These are phyloP conservation scores for Aethionema arabicum DNA, from an alignment of 345 rosid genomes.

Conservation along the genomic window DNA sequence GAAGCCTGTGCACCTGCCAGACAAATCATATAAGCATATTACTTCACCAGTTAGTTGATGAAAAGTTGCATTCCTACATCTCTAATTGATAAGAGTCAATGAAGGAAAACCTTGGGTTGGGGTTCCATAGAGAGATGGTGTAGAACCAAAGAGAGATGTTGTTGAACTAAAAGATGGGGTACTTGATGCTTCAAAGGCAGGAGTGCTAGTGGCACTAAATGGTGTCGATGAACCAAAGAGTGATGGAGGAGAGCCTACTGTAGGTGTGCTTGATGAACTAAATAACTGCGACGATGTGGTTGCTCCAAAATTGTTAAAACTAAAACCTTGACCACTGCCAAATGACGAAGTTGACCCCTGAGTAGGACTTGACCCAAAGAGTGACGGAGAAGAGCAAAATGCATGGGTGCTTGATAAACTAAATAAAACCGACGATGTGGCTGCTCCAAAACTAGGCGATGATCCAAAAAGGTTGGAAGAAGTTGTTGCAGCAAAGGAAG, in stretches of 20 bases:
- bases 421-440: constrained; percentile 44
- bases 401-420: constrained; percentile 49
- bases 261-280: constrained; percentile 49
- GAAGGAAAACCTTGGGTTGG: too few relatives aligned
- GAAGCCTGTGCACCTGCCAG: constrained; percentile 63
- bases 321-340: constrained; percentile 29
- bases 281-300: constrained; percentile 46
- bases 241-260: constrained; percentile 45
- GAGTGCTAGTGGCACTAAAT: too few relatives aligned
- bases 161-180: too few relatives aligned
- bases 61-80: background rate
- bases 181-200: too few relatives aligned
- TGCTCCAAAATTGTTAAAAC: constrained; percentile 49
- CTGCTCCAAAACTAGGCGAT: constrained; percentile 39
- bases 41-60: background rate
- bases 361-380: constrained; percentile 46
- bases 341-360: constrained; percentile 48
- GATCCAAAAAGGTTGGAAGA: constrained; percentile 43
- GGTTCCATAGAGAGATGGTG: too few relatives aligned
- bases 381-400: constrained; percentile 63
- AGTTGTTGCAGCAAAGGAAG: constrained; percentile 40
- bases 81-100: too few relatives aligned
- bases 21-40: constrained; percentile 26
- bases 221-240: too few relatives aligned
- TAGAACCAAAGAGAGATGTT: too few relatives aligned